Conservation (phyloP, 2,329 filamentous ascomycete species). For the Pseudogymnoascus sp. region DNA sequence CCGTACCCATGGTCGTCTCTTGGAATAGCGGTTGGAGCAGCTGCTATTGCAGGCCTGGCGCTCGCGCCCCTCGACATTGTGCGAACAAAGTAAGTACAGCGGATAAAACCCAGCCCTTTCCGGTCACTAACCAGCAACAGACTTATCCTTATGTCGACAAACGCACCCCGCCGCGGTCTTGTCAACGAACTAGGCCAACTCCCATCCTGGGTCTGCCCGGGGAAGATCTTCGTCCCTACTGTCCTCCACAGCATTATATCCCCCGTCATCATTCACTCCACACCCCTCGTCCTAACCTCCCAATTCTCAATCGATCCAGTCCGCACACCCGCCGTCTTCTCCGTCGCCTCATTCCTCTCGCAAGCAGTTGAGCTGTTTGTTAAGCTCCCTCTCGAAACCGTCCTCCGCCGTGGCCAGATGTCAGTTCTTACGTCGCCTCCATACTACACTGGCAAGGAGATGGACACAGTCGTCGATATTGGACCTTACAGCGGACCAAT, state of each 20-base stretch:
- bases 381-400: slow-evolving; percentile 85
- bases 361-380: slow-evolving; percentile 74
- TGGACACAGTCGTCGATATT: slow-evolving; percentile 70
- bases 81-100: slow-evolving; percentile 53
- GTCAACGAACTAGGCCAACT: slow-evolving; percentile 64
- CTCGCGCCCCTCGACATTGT: slow-evolving; percentile 85
- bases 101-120: not conserved
- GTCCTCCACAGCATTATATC: slow-evolving; percentile 79
- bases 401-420: slow-evolving; percentile 81
- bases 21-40: slow-evolving; percentile 57
- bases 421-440: slow-evolving; percentile 52
- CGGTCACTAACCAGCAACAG: slow-evolving; percentile 35
- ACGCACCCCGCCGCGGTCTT: slow-evolving; percentile 68
- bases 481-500: slow-evolving; percentile 78
- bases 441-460: slow-evolving; percentile 35
- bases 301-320: slow-evolving; percentile 77
- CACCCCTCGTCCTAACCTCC: slow-evolving; percentile 78
- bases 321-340: slow-evolving; percentile 72
- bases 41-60: slow-evolving; percentile 66
- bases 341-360: slow-evolving; percentile 70
- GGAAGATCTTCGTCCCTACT: slow-evolving; percentile 70
- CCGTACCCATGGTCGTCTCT: slow-evolving; percentile 77
- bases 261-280: slow-evolving; percentile 71
- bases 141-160: slow-evolving; percentile 76
- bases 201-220: slow-evolving; percentile 66